Base-by-base conservation (phyloP, 768 basidiomycete species). In the Trametes punicea region DNA sequence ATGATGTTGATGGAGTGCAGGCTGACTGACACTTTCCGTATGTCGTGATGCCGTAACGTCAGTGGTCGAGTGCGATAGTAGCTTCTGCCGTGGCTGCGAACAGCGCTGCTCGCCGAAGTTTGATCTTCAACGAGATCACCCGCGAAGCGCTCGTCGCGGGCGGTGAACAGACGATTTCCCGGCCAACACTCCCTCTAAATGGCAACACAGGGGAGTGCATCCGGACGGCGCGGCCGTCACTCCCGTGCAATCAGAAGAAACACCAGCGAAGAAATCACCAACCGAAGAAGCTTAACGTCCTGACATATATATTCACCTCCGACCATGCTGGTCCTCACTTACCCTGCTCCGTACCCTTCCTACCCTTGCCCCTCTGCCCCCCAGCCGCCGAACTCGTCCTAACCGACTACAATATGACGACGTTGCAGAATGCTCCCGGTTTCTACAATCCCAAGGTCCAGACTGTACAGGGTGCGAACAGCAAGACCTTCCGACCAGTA, bases 401-500 rank as follows among this genome's bases (percentile, higher is more conserved):
- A 20, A 18, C 6, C 20, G 7, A 9, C 16, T 27, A 20, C 46
- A 46, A 11, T 4, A 54, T 54, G 52, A 26, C 52, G 20, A 46
- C 44, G 3, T 34, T 54, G 3, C 34, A 46, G 29, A 54, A 54
- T 26, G 52, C 52, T 6, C 52, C 52, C 36, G 44, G 52, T 2
- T 54, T 54, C 52, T 54, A 46, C 52, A 54, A 39, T 23, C 52
- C 52, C 34, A 38, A 54, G 44, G 45, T 54, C 0, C 52, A 46
- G n/a, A 54, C 52, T n/a, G 44, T 54, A n/a, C 72, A 73, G 55
- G 69, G 62, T 25, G 56, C 63, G 18, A 51, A 50, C 33, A 63
- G 58, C 51, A 55, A 46, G 44, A 71, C 72, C 7, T 75, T 75
- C 60, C 33, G n/a, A 15, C 60, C 61, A 8, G 73, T 75, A 2